A percentile compares a stretch with the other conserved stretches of the same genome.
These are phyloP conservation scores for Laguncularia racemosa DNA, from an alignment of 345 rosid species.

Conservation along the genomic window DNA sequence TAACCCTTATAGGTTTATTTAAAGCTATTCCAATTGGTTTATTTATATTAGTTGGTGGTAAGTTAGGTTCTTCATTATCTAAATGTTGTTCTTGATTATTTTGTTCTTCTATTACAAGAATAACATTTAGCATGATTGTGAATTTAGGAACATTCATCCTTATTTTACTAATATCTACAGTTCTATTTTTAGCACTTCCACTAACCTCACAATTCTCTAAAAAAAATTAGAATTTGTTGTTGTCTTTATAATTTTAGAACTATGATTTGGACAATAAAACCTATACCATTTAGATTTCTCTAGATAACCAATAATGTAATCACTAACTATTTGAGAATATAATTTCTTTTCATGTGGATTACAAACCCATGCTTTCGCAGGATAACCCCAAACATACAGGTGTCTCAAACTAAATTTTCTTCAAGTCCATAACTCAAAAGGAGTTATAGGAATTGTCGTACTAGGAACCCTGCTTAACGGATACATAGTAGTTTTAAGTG, in stretches of 20 bases:
- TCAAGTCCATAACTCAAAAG: neutral
- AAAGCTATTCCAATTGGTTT: no score
- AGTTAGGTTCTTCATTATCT: no score
- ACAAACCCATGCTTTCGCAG: neutral
- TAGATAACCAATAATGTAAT: slow-evolving; percentile 1
- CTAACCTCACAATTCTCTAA: slow-evolving; percentile 3
- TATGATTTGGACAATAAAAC: neutral
- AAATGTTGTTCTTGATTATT: no score
- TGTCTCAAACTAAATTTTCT: slow-evolving; percentile 2
- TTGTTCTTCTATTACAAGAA: no score
- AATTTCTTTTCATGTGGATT: slow-evolving; percentile 8
- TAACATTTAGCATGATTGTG: no score
- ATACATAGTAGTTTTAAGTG: neutral
- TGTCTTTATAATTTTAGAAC: slow-evolving; percentile 1
- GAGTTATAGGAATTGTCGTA: slow-evolving; percentile 5
- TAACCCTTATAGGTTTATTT: no score
- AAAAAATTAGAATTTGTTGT: slow-evolving; percentile 3
- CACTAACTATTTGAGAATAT: neutral
- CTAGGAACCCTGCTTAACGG: neutral
- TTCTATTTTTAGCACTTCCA: neutral
- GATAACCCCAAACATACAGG: slow-evolving; percentile 9
- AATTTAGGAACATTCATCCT: no score
- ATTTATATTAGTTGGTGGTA: no score
- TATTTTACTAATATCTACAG: no score
- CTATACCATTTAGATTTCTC: slow-evolving; percentile 1